Percentiles rank a stretch among this genome's conserved stretches.
These are phyloP conservation scores for Quercus lobata DNA, from an alignment of 331 rosid genomes.

Conservation along the genomic window DNA sequence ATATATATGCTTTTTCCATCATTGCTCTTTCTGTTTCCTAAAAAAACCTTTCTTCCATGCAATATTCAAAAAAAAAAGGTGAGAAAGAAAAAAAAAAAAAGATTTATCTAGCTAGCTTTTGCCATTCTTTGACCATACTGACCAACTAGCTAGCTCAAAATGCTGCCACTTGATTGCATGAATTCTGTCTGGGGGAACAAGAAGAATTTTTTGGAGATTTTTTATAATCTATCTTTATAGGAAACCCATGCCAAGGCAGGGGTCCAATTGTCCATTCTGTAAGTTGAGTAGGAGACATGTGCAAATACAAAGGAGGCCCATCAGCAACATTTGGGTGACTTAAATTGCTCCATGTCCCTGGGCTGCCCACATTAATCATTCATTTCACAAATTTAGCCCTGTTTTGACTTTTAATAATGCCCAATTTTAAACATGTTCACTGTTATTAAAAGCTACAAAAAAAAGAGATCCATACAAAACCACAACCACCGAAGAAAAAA, in stretches of 20 bases:
- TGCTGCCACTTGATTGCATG: not conserved
- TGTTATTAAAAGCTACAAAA: constrained; percentile 1
- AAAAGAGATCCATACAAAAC: not conserved
- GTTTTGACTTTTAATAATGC: constrained; percentile 1
- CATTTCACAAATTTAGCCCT: constrained; percentile 11
- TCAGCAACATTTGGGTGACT: constrained; percentile 17
- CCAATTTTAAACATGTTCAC: not conserved
- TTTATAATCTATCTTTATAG: not conserved
- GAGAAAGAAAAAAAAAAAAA: not conserved
- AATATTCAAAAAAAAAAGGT: constrained; percentile 1
- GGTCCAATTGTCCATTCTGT: constrained; percentile 1
- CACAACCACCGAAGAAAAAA: too few relatives aligned
- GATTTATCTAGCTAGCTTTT: constrained; percentile 1
- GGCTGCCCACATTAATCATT: constrained; percentile 26
- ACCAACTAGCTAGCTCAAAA: not conserved
- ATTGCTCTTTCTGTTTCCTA: not conserved
- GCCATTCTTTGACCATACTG: constrained; percentile 19
- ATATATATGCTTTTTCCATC: not conserved
- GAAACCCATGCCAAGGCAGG: constrained; percentile 1
- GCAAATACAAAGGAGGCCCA: constrained; percentile 11
- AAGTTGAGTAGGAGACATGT: constrained; percentile 18
- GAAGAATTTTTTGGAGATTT: constrained; percentile 10
- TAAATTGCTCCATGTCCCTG: constrained; percentile 33
- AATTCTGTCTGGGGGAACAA: constrained; percentile 12
- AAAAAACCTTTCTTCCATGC: constrained; percentile 1